Evolutionary conservation across 768 basidiomycete species (phyloP).

Genomic region (Exidia glandulosa): DNA sequence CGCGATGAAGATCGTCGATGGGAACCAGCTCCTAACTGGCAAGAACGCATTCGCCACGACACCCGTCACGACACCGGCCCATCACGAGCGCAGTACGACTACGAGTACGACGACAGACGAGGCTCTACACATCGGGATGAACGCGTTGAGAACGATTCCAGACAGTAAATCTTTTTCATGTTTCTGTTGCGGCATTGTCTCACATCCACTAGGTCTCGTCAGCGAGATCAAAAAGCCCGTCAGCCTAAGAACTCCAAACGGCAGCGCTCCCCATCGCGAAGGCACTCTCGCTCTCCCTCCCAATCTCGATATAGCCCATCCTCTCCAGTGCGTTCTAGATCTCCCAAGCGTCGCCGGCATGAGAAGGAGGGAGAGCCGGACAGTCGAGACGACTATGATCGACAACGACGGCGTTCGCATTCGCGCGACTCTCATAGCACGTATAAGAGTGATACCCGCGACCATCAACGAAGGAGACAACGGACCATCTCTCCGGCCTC

Average conservation of each 20-base stretch:
- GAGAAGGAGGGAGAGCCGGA: neutral
- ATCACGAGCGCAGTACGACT: slow-evolving; percentile 25
- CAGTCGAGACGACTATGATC: neutral
- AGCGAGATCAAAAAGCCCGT: slow-evolving; percentile 21
- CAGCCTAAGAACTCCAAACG: slow-evolving; percentile 22
- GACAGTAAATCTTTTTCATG: slow-evolving; percentile 37
- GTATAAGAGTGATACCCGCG: neutral
- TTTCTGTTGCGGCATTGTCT: neutral
- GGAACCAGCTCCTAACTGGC: slow-evolving; percentile 66
- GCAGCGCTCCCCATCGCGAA: slow-evolving; percentile 33
- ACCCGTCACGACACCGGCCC: slow-evolving; percentile 27
- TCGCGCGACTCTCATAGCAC: neutral
- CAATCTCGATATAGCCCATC: slow-evolving; percentile 52
- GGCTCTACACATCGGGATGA: slow-evolving; percentile 11
- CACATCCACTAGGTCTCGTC: neutral
- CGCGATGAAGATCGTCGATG: slow-evolving; percentile 45
- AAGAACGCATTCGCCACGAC: slow-evolving; percentile 24
- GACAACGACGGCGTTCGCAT: neutral
- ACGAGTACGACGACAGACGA: slow-evolving; percentile 13
- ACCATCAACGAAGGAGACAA: slow-evolving; percentile 24
- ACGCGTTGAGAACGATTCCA: slow-evolving; percentile 19
- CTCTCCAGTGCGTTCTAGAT: slow-evolving; percentile 49
- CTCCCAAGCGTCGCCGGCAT: slow-evolving; percentile 40
- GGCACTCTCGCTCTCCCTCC: slow-evolving; percentile 41
- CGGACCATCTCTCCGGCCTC: slow-evolving; percentile 46